These are phyloP conservation scores for Scutellaria baicalensis DNA, from an alignment of 257 asterid genomes.

Conservation along the genomic window DNA sequence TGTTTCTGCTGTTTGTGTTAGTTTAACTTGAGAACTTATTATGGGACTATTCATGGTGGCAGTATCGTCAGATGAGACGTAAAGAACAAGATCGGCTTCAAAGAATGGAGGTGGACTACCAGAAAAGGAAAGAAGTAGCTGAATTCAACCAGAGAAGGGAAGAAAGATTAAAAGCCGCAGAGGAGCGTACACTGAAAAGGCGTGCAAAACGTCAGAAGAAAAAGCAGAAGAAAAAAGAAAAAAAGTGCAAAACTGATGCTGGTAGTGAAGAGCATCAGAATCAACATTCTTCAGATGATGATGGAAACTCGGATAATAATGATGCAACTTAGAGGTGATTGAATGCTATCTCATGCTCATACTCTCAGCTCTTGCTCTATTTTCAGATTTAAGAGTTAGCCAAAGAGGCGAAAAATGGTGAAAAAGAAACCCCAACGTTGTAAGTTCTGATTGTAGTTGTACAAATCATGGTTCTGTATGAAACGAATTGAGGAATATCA, in stretches of 20 bases:
- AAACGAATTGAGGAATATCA: not conserved
- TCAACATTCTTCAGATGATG: constrained; percentile 51
- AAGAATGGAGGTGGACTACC: constrained; percentile 87
- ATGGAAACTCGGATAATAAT: constrained; percentile 39
- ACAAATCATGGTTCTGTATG: not conserved
- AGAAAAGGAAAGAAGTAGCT: constrained; percentile 61
- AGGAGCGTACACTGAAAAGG: constrained; percentile 80
- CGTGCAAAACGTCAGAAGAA: constrained; percentile 84
- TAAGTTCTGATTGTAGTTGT: not conserved
- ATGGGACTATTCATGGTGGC: constrained; percentile 17
- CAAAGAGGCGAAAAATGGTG: constrained; percentile 11
- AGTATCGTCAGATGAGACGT: constrained; percentile 98
- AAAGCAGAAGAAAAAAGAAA: constrained; percentile 67
- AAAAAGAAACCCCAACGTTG: not conserved
- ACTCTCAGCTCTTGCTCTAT: not conserved
- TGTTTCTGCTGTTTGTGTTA: not conserved
- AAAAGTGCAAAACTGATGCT: constrained; percentile 29
- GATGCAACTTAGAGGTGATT: constrained; percentile 20
- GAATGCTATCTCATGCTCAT: not conserved
- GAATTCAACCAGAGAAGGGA: constrained; percentile 75
- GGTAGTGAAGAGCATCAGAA: constrained; percentile 40
- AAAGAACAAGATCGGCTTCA: constrained; percentile 93
- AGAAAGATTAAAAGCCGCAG: constrained; percentile 81
- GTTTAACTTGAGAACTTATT: not conserved
- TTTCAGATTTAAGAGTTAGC: not conserved